Percentiles rank a stretch among this genome's conserved stretches.
These are phyloP conservation scores for Cladosporium sp. DNA, from an alignment of 2,329 filamentous ascomycete genomes.

Conservation along the genomic window DNA sequence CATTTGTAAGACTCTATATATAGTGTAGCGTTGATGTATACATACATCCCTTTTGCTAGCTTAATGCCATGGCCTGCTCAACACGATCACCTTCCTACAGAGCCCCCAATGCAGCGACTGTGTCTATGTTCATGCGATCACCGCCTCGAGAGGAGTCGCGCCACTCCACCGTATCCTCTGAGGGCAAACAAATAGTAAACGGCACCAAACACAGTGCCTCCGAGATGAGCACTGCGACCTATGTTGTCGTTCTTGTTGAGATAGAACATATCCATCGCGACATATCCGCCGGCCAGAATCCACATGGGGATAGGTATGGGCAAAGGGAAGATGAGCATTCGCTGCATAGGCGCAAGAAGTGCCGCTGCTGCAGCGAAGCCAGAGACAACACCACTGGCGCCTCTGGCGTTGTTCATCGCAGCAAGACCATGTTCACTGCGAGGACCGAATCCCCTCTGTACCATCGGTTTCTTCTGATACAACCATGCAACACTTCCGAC, in stretches of 20 bases:
- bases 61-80: too few species aligned
- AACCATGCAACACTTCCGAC: conserved; percentile 23
- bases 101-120: too few species aligned
- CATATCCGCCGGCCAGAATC: conserved; percentile 33
- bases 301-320: conserved; percentile 38
- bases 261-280: conserved; percentile 36
- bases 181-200: conserved; percentile 27
- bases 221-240: conserved; percentile 44
- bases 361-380: conserved; percentile 38
- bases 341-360: conserved; percentile 33
- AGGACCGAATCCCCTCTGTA: background rate
- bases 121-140: too few species aligned
- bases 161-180: conserved; percentile 23
- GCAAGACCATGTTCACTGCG: background rate
- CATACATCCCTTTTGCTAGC: too few species aligned
- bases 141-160: background rate
- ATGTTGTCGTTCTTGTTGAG: conserved; percentile 27
- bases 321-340: conserved; percentile 35
- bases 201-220: conserved; percentile 38
- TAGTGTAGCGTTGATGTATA: too few species aligned
- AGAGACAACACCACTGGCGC: conserved; percentile 41
- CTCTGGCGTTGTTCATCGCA: conserved; percentile 14
- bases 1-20: too few species aligned
- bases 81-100: too few species aligned
- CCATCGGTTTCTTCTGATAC: conserved; percentile 14